A percentile compares a stretch with the other conserved stretches of the same genome.
Evolutionary conservation across 2,329 filamentous ascomycete genomes (phyloP).

Genomic region (Scleromitrula shiraiana): DNA sequence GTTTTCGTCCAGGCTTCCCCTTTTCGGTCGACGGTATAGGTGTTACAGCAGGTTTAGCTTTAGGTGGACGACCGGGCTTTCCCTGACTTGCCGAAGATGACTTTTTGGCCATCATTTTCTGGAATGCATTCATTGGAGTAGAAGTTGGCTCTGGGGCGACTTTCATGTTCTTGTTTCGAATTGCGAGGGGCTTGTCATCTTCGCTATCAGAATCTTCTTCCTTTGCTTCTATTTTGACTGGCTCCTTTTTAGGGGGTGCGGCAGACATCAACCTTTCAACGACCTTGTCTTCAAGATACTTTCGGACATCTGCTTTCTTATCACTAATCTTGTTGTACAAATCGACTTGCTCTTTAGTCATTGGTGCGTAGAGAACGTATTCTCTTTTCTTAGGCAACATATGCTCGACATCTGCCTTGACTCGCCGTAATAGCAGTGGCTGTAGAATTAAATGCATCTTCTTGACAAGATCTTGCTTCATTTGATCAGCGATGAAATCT

Average conservation of each 20-base stretch:
- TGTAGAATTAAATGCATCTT: constrained; percentile 92
- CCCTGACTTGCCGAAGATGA: not conserved
- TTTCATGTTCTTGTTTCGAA: constrained; percentile 16
- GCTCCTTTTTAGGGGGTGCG: constrained; percentile 36
- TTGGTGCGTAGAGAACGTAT: constrained; percentile 88
- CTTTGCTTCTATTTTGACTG: constrained; percentile 10
- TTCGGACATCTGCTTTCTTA: constrained; percentile 52
- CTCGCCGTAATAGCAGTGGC: constrained; percentile 75
- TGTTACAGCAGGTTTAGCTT: not conserved
- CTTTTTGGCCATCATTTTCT: constrained; percentile 35
- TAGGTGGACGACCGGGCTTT: constrained; percentile 2
- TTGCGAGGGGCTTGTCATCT: constrained; percentile 23
- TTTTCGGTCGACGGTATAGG: not conserved
- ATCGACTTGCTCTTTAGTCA: constrained; percentile 85
- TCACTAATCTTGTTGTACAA: constrained; percentile 64
- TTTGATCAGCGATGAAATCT: constrained; percentile 70
- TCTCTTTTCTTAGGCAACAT: constrained; percentile 93
- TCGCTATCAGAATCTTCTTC: constrained; percentile 24
- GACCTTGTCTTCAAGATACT: constrained; percentile 76
- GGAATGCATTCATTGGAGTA: constrained; percentile 36
- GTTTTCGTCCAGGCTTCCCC: constrained; percentile 42
- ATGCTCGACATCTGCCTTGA: constrained; percentile 90
- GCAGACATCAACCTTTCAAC: constrained; percentile 52
- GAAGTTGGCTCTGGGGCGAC: constrained; percentile 11
- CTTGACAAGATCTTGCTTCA: constrained; percentile 69